Evolutionary conservation across 1,284 basidiomycete genomes (phyloP).

Genomic region (Ganoderma leucocontextum): DNA sequence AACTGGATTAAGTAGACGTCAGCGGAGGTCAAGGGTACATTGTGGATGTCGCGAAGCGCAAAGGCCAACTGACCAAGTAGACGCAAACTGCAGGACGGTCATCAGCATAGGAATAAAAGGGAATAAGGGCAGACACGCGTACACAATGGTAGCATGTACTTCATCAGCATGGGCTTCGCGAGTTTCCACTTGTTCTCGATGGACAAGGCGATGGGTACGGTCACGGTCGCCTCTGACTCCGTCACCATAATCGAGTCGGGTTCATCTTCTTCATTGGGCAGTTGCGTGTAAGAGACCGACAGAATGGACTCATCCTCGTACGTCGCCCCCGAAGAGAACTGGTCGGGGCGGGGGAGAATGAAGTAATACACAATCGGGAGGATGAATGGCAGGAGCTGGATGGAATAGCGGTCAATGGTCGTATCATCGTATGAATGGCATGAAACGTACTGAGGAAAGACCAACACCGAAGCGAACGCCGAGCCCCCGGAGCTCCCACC

Average conservation of each 20-base stretch:
- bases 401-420: not conserved
- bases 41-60: not conserved
- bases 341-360: conserved; percentile 69
- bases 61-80: conserved; percentile 65
- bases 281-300: conserved; percentile 59
- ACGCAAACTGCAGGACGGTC: conserved; percentile 64
- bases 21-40: not conserved
- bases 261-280: conserved; percentile 53
- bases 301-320: conserved; percentile 49
- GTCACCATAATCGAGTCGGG: conserved; percentile 12
- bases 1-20: conserved; percentile 57
- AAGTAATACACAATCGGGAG: conserved; percentile 80
- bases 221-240: conserved; percentile 19
- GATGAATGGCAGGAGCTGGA: conserved; percentile 79
- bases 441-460: conserved; percentile 69
- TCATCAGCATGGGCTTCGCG: conserved; percentile 74
- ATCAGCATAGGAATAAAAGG: not conserved
- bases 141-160: conserved; percentile 87
- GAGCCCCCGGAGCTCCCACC: conserved; percentile 92
- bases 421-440: too few relatives aligned
- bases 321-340: conserved; percentile 48
- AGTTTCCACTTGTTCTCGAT: conserved; percentile 79
- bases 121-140: conserved; percentile 42
- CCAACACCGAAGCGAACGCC: conserved; percentile 89
- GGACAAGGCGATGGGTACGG: conserved; percentile 58